These are phyloP conservation scores for Phytopythium montanum DNA, from an alignment of 352 stramenopile genomes.

Conservation along the genomic window DNA sequence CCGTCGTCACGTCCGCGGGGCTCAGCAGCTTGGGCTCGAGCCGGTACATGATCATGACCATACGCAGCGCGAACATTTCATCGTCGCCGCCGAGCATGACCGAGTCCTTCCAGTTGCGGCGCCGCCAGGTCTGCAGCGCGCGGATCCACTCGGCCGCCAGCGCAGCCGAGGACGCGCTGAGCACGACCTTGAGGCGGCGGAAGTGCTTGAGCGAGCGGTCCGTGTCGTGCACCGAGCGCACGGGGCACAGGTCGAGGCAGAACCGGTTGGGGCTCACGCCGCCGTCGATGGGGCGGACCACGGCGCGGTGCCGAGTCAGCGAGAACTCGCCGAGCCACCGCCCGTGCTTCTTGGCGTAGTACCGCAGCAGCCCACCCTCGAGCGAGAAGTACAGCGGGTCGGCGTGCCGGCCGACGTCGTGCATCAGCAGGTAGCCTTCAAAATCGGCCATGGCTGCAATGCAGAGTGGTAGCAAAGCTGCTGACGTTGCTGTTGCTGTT, in stretches of 20 bases:
- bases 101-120: slow-evolving; percentile 73
- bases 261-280: slow-evolving; percentile 61
- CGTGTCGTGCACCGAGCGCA: slow-evolving; percentile 73
- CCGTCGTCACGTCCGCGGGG: slow-evolving; percentile 23
- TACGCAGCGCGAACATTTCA: slow-evolving; percentile 56
- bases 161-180: slow-evolving; percentile 50
- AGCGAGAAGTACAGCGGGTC: slow-evolving; percentile 82
- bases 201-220: slow-evolving; percentile 68
- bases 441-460: slow-evolving; percentile 61
- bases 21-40: slow-evolving; percentile 65
- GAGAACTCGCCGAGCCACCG: slow-evolving; percentile 67
- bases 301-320: slow-evolving; percentile 68
- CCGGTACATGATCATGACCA: slow-evolving; percentile 65
- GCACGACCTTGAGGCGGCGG: slow-evolving; percentile 42
- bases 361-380: slow-evolving; percentile 62
- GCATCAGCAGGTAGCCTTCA: slow-evolving; percentile 74
- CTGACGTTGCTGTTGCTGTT: no score
- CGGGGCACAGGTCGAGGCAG: slow-evolving; percentile 61
- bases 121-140: slow-evolving; percentile 70
- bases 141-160: slow-evolving; percentile 57
- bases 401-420: slow-evolving; percentile 43
- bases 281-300: slow-evolving; percentile 36
- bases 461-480: not conserved
- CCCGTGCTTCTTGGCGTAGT: slow-evolving; percentile 70
- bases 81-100: slow-evolving; percentile 61